Conservation (phyloP, 169 alveolate genomes). For the Plasmodium adleri region DNA sequence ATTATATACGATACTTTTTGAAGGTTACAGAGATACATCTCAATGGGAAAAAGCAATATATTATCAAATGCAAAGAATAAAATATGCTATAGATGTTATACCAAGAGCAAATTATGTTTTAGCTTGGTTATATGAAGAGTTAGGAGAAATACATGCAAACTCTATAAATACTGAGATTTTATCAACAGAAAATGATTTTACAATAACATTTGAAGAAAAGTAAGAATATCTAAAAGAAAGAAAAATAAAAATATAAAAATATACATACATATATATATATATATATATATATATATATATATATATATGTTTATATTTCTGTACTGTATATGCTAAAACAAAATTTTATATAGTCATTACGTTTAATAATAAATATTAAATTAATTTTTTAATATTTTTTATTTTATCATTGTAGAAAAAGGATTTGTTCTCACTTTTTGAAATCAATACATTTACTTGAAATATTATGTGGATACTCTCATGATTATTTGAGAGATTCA, state of each 20-base stretch:
- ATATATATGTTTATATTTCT: neutral
- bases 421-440: conserved; percentile 66
- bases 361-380: neutral
- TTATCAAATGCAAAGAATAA: conserved; percentile 78
- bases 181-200: conserved; percentile 57
- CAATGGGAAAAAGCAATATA: conserved; percentile 79
- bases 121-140: conserved; percentile 90
- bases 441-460: conserved; percentile 71
- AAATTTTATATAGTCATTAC: no score
- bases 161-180: conserved; percentile 74
- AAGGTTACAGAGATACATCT: conserved; percentile 79
- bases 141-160: conserved; percentile 84
- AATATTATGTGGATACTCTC: conserved; percentile 73
- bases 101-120: conserved; percentile 87
- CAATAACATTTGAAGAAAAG: conserved; percentile 70
- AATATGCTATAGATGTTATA: conserved; percentile 79
- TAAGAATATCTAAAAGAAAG: neutral
- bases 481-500: conserved; percentile 73
- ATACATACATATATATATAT: neutral
- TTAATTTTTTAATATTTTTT: neutral
- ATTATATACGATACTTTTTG: conserved; percentile 80
- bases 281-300: neutral
- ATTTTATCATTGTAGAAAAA: conserved; percentile 15
- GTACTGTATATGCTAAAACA: neutral
- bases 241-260: neutral